phyloP scores from a whole-genome alignment of 768 basidiomycete genomes.

The Coprinopsis strossmayeri region DNA sequence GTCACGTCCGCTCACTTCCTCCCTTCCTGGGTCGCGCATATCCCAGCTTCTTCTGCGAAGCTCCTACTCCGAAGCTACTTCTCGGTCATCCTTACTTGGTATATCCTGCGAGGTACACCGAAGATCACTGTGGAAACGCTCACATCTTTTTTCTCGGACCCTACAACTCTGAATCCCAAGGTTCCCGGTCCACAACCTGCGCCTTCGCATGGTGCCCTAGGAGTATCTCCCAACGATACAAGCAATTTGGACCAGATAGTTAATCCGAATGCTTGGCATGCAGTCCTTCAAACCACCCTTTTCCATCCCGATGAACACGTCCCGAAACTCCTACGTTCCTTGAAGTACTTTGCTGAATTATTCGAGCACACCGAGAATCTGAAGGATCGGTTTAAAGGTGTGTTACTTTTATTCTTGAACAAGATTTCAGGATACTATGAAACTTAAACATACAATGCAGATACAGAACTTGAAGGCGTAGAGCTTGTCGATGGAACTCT shows the following conservation, averaged over 20 bases:
- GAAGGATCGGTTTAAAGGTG: background rate
- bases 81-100: conserved; percentile 43
- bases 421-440: background rate
- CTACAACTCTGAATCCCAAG: background rate
- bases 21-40: conserved; percentile 35
- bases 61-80: conserved; percentile 54
- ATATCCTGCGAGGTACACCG: conserved; percentile 50
- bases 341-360: conserved; percentile 17
- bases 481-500: conserved; percentile 54
- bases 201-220: too few species aligned
- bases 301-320: conserved; percentile 52
- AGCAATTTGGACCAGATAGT: too few species aligned
- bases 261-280: too few species aligned
- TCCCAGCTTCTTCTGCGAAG: conserved; percentile 33
- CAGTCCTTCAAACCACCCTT: conserved; percentile 44
- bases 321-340: conserved; percentile 29
- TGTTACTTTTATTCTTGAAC: background rate
- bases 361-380: background rate
- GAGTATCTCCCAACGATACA: conserved; percentile 26
- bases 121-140: conserved; percentile 29
- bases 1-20: conserved; percentile 63
- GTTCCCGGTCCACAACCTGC: too few species aligned
- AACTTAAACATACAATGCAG: background rate
- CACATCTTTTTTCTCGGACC: conserved; percentile 35
- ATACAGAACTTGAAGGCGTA: conserved; percentile 34